Conservation (phyloP, 352 stramenopile genomes). For the Pythium dissotocum region DNA sequence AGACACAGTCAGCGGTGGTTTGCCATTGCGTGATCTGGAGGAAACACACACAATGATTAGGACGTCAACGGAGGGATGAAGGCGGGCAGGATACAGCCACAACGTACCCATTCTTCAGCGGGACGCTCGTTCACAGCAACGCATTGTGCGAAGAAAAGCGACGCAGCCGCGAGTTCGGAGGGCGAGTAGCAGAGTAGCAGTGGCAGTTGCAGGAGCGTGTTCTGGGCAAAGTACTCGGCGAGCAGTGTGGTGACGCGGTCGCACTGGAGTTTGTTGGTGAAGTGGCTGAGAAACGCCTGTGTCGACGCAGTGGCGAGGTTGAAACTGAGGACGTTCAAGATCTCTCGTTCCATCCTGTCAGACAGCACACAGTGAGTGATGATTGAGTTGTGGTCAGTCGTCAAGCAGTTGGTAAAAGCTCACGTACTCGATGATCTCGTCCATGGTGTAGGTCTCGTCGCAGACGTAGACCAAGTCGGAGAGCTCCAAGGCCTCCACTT, state of each 20-base stretch:
- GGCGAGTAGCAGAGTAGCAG: conserved; percentile 50
- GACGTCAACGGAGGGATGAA: neutral
- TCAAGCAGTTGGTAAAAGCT: neutral
- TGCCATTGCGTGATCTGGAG: conserved; percentile 14
- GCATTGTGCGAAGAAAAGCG: conserved; percentile 44
- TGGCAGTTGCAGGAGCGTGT: conserved; percentile 55
- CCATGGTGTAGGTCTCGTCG: conserved; percentile 93
- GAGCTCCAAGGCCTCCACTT: conserved; percentile 98
- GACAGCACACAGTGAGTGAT: too few species aligned
- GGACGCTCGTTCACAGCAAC: conserved; percentile 3
- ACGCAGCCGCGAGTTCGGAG: conserved; percentile 48
- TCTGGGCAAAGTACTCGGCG: conserved; percentile 62
- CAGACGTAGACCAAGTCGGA: conserved; percentile 98
- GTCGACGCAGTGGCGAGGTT: conserved; percentile 95
- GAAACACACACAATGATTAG: neutral
- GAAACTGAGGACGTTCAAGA: conserved; percentile 96
- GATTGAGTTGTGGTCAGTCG: conserved; percentile 52
- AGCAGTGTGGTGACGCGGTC: conserved; percentile 45
- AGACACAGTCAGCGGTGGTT: neutral
- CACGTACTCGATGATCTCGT: conserved; percentile 58
- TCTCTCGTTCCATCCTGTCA: conserved; percentile 93
- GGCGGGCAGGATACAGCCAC: neutral
- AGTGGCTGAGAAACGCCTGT: conserved; percentile 95
- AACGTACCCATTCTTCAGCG: conserved; percentile 20
- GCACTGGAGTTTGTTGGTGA: conserved; percentile 82